Conservation (phyloP, 1,284 basidiomycete species). For the Mycena citricolor region DNA sequence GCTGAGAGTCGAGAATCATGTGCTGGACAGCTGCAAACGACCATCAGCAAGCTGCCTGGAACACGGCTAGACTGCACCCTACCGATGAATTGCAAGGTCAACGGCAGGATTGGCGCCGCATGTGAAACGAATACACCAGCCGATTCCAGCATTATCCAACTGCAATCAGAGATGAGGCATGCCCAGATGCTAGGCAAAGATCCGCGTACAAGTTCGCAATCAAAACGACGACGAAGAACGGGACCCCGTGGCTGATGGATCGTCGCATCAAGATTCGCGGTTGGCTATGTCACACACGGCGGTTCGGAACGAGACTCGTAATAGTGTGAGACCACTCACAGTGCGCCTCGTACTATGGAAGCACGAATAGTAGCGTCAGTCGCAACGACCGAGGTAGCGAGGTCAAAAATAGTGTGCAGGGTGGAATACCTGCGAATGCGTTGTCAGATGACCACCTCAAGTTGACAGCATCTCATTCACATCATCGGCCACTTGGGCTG, state of each 20-base stretch:
- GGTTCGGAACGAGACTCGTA: background rate
- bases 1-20: constrained; percentile 9
- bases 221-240: constrained; percentile 14
- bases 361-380: constrained; percentile 6
- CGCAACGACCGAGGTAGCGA: constrained; percentile 5
- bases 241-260: constrained; percentile 7
- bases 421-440: constrained; percentile 7
- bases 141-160: constrained; percentile 18
- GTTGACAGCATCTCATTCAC: too few species aligned
- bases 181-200: background rate
- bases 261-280: constrained; percentile 2
- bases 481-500: too few species aligned
- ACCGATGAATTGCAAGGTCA: constrained; percentile 13
- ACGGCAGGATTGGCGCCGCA: constrained; percentile 7
- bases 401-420: constrained; percentile 10
- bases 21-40: constrained; percentile 12
- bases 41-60: too few species aligned
- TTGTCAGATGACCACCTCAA: background rate
- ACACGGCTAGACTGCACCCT: too few species aligned
- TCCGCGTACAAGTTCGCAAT: constrained; percentile 11
- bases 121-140: background rate
- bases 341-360: constrained; percentile 3
- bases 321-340: constrained; percentile 5
- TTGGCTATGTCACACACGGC: background rate
- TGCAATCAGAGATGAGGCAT: background rate